Conservation (phyloP, 768 basidiomycete genomes). For the Boletus patriciae region DNA sequence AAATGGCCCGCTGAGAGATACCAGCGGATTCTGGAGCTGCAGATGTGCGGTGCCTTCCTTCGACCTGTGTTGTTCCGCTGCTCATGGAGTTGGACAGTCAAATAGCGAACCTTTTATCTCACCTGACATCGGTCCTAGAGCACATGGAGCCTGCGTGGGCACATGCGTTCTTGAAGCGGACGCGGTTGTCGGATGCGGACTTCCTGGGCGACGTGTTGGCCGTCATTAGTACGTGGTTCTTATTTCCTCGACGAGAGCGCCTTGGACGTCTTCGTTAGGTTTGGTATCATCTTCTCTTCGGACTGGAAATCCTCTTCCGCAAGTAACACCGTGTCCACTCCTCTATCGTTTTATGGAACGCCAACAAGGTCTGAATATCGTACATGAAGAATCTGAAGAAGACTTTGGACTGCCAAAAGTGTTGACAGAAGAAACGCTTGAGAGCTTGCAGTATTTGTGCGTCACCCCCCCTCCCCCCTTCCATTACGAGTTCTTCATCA, state of each 20-base stretch:
- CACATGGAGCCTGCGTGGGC: slow-evolving; percentile 78
- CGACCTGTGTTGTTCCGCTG: neutral
- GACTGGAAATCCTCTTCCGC: slow-evolving; percentile 74
- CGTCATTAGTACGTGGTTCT: slow-evolving; percentile 59
- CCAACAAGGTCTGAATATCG: slow-evolving; percentile 62
- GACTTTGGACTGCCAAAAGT: slow-evolving; percentile 71
- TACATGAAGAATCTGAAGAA: slow-evolving; percentile 69
- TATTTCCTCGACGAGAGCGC: neutral
- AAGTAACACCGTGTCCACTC: slow-evolving; percentile 80
- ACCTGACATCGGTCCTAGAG: slow-evolving; percentile 70
- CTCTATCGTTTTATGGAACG: slow-evolving; percentile 46
- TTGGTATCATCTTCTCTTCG: slow-evolving; percentile 77
- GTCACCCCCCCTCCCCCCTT: slow-evolving; percentile 29
- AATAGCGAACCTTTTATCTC: slow-evolving; percentile 65
- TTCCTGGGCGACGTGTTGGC: slow-evolving; percentile 86
- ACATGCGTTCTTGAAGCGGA: slow-evolving; percentile 69
- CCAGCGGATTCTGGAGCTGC: slow-evolving; percentile 63
- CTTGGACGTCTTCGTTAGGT: slow-evolving; percentile 38
- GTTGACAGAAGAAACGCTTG: slow-evolving; percentile 70
- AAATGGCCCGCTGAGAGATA: slow-evolving; percentile 82
- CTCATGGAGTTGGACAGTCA: slow-evolving; percentile 44
- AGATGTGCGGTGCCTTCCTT: slow-evolving; percentile 48
- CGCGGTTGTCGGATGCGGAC: slow-evolving; percentile 71
- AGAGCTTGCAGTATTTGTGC: slow-evolving; percentile 77
- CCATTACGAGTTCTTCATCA: neutral